phyloP scores from a whole-genome alignment of 371 early-diverging fungal genomes.

The Cladochytrium tenue region DNA sequence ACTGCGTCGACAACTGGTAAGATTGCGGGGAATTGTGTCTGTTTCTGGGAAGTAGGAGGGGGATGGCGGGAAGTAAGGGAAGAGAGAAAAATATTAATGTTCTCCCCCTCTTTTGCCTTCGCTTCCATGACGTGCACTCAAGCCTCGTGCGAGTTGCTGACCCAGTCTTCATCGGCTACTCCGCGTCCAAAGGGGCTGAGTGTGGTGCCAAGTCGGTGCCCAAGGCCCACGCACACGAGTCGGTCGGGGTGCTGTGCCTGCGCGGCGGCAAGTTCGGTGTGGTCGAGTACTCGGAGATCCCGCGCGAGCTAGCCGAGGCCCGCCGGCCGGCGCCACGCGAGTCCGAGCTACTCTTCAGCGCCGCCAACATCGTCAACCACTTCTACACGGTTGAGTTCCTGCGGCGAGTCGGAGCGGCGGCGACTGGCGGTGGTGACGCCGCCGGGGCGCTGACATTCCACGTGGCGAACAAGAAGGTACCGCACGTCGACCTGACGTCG shows the following conservation, averaged over 20 bases:
- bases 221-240: slow-evolving; percentile 80
- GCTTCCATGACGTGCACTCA: too few species aligned
- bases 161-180: slow-evolving; percentile 89
- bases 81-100: neutral
- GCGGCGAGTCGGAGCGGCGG: slow-evolving; percentile 77
- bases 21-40: neutral
- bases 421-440: too few species aligned
- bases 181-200: slow-evolving; percentile 78
- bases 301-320: slow-evolving; percentile 51
- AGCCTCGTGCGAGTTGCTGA: slow-evolving; percentile 87
- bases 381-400: slow-evolving; percentile 93
- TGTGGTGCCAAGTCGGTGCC: slow-evolving; percentile 93
- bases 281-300: slow-evolving; percentile 95
- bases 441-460: slow-evolving; percentile 86
- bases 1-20: slow-evolving; percentile 92
- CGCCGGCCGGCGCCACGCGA: slow-evolving; percentile 51
- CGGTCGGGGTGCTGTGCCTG: slow-evolving; percentile 92
- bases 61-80: neutral
- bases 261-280: slow-evolving; percentile 81
- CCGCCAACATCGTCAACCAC: slow-evolving; percentile 98
- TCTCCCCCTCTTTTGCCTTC: neutral
- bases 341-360: slow-evolving; percentile 69
- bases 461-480: slow-evolving; percentile 96
- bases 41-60: neutral
- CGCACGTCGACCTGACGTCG: slow-evolving; percentile 76